A percentile compares a stretch with the other conserved stretches of the same genome.
These are phyloP conservation scores for Saccharomycopsis fermentans DNA, from an alignment of 805 yeast species.

Conservation along the genomic window DNA sequence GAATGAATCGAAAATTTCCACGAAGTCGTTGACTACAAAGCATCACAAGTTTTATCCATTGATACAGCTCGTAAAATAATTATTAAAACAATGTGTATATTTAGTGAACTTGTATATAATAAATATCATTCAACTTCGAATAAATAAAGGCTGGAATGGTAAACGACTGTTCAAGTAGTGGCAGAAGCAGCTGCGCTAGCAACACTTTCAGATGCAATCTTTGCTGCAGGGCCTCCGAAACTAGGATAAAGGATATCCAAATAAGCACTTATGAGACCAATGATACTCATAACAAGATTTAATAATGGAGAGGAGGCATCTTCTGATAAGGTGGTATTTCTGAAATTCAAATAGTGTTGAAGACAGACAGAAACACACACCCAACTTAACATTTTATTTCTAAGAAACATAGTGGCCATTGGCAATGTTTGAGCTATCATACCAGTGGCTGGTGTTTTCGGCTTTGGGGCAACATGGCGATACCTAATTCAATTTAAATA, in stretches of 20 bases:
- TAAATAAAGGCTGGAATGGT: not conserved
- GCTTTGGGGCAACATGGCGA: constrained; percentile 9
- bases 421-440: constrained; percentile 18
- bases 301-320: constrained; percentile 17
- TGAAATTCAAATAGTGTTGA: constrained; percentile 17
- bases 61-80: not conserved
- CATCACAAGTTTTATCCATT: not conserved
- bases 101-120: not conserved
- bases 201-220: constrained; percentile 1
- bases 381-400: constrained; percentile 18
- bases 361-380: constrained; percentile 13
- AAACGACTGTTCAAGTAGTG: not conserved
- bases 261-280: constrained; percentile 14
- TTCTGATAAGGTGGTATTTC: constrained; percentile 11
- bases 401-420: constrained; percentile 18
- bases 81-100: not conserved
- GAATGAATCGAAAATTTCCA: not conserved
- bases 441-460: constrained; percentile 15
- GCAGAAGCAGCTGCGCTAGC: not conserved
- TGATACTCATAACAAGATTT: constrained; percentile 7
- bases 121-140: not conserved
- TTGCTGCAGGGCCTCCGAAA: constrained; percentile 1
- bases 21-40: not conserved
- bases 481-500: constrained; percentile 3
- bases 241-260: constrained; percentile 8